A percentile compares a stretch with the other conserved stretches of the same genome.
Conservation (phyloP, 257 asterid genomes). For the Mentha longifolia region DNA sequence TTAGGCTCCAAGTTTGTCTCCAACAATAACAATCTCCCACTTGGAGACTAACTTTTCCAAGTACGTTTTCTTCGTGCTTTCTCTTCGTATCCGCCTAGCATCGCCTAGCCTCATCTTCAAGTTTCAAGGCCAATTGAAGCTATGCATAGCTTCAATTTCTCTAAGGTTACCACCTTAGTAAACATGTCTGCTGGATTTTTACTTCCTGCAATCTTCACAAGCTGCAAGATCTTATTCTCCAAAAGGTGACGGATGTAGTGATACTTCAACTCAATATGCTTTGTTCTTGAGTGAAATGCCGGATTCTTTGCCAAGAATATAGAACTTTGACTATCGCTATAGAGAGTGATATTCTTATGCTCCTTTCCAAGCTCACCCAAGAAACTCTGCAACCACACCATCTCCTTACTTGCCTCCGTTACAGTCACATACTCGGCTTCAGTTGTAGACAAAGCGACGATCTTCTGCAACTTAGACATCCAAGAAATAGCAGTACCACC, state of each 20-base stretch:
- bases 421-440: too few species aligned
- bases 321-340: neutral
- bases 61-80: neutral
- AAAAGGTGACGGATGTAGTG: too few species aligned
- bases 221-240: neutral
- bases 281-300: neutral
- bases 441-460: too few species aligned
- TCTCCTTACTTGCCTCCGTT: too few species aligned
- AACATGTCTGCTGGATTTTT: too few species aligned
- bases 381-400: too few species aligned
- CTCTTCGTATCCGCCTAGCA: neutral
- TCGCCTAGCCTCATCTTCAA: neutral
- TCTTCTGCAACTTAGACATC: too few species aligned
- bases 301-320: neutral
- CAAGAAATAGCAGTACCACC: too few species aligned
- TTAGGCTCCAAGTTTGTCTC: too few species aligned
- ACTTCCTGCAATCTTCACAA: too few species aligned
- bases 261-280: too few species aligned
- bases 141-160: neutral
- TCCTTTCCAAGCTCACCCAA: too few species aligned
- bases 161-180: neutral
- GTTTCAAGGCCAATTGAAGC: neutral
- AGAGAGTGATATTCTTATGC: neutral
- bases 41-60: neutral
- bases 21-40: neutral